These are phyloP conservation scores for Saccharum spontaneum DNA, from an alignment of 176 grass and related monocot species.

Conservation along the genomic window DNA sequence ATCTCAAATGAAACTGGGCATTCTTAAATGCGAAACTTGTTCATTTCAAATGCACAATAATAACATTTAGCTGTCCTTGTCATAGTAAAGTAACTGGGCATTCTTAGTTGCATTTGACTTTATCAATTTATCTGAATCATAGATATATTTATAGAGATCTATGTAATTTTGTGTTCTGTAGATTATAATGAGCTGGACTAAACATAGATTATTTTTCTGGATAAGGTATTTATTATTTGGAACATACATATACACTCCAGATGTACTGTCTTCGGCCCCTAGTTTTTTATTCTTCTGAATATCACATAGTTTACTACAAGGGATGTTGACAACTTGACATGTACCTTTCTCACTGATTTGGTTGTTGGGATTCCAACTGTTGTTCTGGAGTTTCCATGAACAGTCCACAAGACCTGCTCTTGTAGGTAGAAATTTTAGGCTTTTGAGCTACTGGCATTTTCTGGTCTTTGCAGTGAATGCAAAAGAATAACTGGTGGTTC, in stretches of 20 bases:
- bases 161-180: not conserved
- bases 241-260: not conserved
- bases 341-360: not conserved
- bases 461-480: not conserved
- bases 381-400: conserved; percentile 7
- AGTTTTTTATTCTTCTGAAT: not conserved
- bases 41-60: no score
- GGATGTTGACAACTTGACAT: not conserved
- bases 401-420: not conserved
- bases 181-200: not conserved
- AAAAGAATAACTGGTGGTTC: not conserved
- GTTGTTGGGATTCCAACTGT: not conserved
- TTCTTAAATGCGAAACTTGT: no score
- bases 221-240: not conserved
- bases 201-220: not conserved
- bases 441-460: not conserved
- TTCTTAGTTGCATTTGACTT: no score
- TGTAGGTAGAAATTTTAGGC: not conserved
- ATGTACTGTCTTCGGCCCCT: not conserved
- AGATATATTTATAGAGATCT: not conserved
- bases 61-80: no score
- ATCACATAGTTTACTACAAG: conserved; percentile 10
- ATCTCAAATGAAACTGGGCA: no score
- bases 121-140: no score
- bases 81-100: no score